A percentile compares a stretch with the other conserved stretches of the same genome.
phyloP scores from a whole-genome alignment of 2,329 filamentous ascomycete genomes.

The Trichoderma semiorbis region DNA sequence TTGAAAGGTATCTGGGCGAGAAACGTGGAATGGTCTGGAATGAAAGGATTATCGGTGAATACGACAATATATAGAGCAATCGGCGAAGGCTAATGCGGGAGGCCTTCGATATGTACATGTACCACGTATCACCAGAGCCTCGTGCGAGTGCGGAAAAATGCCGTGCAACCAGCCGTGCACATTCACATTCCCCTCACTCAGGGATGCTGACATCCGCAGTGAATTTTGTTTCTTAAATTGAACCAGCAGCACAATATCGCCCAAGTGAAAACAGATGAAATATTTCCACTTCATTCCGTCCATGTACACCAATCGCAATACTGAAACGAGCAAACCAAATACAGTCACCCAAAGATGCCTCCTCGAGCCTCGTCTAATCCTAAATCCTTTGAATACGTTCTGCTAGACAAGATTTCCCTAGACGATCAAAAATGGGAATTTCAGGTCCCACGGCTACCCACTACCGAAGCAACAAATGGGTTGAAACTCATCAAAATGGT shows the following conservation, averaged over 20 bases:
- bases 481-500: conserved; percentile 15
- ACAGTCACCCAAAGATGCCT: not conserved
- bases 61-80: not conserved
- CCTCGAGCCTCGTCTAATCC: not conserved
- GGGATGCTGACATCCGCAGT: not conserved
- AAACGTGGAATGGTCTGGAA: too few relatives aligned
- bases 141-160: conserved; percentile 1
- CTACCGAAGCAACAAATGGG: not conserved
- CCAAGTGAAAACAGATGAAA: not conserved
- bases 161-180: not conserved
- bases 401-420: not conserved
- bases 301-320: not conserved
- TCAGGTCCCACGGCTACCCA: not conserved
- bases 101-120: not conserved
- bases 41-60: not conserved
- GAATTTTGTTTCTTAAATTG: not conserved
- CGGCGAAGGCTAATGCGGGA: not conserved
- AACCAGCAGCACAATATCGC: not conserved
- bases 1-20: not conserved
- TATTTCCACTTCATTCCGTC: not conserved
- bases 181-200: not conserved
- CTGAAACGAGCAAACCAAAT: not conserved
- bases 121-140: not conserved
- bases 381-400: conserved; percentile 1
- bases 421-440: conserved; percentile 16